Percentiles rank a stretch among this genome's conserved stretches.
Conservation (phyloP, 352 stramenopile genomes). For the Pythium guiyangense region DNA sequence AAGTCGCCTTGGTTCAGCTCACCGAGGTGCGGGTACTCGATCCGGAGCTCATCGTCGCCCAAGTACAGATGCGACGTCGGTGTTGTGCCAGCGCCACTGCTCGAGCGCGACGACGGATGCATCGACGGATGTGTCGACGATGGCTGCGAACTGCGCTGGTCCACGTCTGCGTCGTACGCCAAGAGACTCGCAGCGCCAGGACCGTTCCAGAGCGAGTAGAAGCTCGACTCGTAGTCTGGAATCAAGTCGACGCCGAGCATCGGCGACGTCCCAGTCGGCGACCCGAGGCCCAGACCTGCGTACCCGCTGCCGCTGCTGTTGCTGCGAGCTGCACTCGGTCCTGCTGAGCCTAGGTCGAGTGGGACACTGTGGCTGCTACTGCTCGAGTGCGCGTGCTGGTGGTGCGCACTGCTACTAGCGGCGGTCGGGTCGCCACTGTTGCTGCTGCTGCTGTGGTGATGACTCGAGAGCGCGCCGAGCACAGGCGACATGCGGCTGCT, state of each 20-base stretch:
- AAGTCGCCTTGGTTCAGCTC: constrained; percentile 74
- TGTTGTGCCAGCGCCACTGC: neutral
- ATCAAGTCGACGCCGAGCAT: constrained; percentile 59
- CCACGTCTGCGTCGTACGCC: constrained; percentile 45
- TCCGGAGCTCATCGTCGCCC: constrained; percentile 64
- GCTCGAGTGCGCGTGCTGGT: neutral
- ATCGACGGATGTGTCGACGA: constrained; percentile 2
- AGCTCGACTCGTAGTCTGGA: constrained; percentile 60
- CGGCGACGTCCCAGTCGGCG: constrained; percentile 25
- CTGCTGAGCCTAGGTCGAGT: constrained; percentile 10
- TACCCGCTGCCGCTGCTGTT: constrained; percentile 9
- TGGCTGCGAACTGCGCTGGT: constrained; percentile 14
- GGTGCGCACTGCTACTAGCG: neutral
- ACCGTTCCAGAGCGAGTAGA: constrained; percentile 70
- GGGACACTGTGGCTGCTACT: neutral
- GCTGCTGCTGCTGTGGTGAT: constrained; percentile 3
- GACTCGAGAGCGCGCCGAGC: constrained; percentile 7
- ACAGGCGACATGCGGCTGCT: constrained; percentile 15
- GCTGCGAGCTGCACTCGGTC: neutral
- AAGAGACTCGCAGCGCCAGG: constrained; percentile 32
- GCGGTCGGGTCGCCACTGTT: neutral
- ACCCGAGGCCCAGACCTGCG: constrained; percentile 12
- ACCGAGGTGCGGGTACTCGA: constrained; percentile 59
- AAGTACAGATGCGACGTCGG: constrained; percentile 25
- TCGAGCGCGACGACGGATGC: neutral